phyloP scores from a whole-genome alignment of 768 basidiomycete species.

The Asterophora parasitica region DNA sequence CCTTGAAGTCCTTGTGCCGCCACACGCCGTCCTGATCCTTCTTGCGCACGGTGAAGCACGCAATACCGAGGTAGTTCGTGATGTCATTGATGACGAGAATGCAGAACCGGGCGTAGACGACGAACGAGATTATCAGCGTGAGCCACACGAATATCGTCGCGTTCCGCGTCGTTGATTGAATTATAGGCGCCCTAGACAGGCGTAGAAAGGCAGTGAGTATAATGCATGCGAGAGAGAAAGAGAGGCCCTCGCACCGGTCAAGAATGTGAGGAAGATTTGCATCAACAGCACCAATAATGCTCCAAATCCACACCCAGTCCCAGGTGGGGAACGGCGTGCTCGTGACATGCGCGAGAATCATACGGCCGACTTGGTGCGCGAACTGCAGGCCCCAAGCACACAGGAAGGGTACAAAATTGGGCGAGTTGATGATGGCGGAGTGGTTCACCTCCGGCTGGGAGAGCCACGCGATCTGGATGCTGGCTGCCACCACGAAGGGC shows the following conservation, averaged over 20 bases:
- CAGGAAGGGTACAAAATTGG: slow-evolving; percentile 81
- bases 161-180: slow-evolving; percentile 61
- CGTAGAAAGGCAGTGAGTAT: neutral
- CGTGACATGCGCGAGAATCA: slow-evolving; percentile 93
- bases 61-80: slow-evolving; percentile 89
- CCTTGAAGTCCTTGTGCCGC: slow-evolving; percentile 26
- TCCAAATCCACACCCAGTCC: slow-evolving; percentile 87
- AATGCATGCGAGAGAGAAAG: neutral
- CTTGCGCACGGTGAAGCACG: slow-evolving; percentile 89
- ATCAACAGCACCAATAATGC: slow-evolving; percentile 70
- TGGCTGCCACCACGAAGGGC: slow-evolving; percentile 70
- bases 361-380: slow-evolving; percentile 83
- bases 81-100: slow-evolving; percentile 82
- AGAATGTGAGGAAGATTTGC: slow-evolving; percentile 71
- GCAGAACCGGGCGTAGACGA: slow-evolving; percentile 75
- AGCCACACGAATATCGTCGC: slow-evolving; percentile 61
- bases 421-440: slow-evolving; percentile 69
- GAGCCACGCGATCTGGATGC: slow-evolving; percentile 81
- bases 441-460: slow-evolving; percentile 55
- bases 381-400: slow-evolving; percentile 93
- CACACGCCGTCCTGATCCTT: slow-evolving; percentile 69
- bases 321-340: slow-evolving; percentile 78
- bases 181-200: slow-evolving; percentile 51
- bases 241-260: slow-evolving; percentile 47
- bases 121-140: slow-evolving; percentile 44